phyloP scores from a whole-genome alignment of 805 yeast species.

The Isabelozyma rhagii region DNA sequence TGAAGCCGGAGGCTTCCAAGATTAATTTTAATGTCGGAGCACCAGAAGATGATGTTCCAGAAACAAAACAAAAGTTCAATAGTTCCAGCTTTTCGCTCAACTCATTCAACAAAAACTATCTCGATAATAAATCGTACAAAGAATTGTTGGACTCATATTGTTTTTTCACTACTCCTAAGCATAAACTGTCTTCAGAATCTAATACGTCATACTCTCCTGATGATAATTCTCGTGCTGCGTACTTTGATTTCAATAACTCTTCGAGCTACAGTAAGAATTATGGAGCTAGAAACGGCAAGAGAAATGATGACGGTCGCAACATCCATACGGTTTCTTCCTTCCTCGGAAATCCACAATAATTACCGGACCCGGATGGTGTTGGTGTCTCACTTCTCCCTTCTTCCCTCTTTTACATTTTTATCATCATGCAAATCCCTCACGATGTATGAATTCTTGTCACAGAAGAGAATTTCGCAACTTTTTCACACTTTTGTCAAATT shows the following conservation, averaged over 20 bases:
- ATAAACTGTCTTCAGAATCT: slow-evolving; percentile 6
- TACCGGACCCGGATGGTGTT: neutral
- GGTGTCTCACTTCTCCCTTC: too few relatives aligned
- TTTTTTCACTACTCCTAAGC: slow-evolving; percentile 40
- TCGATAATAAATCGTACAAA: slow-evolving; percentile 53
- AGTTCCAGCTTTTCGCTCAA: neutral
- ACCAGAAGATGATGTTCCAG: neutral
- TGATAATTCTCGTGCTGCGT: neutral
- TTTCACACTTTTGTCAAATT: neutral
- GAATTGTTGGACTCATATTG: slow-evolving; percentile 60
- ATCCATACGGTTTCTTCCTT: neutral
- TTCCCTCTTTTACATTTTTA: neutral
- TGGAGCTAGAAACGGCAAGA: neutral
- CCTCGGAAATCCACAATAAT: neutral
- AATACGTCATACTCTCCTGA: neutral
- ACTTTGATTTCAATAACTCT: neutral
- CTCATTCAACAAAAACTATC: slow-evolving; percentile 19
- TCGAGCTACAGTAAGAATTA: neutral
- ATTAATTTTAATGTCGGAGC: neutral
- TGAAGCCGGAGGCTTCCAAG: neutral
- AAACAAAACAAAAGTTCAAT: neutral
- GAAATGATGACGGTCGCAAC: neutral
- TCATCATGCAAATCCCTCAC: neutral
- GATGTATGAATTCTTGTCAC: too few relatives aligned
- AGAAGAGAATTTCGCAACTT: too few relatives aligned